Evolutionary conservation across 2,329 filamentous ascomycete genomes (phyloP).

Genomic region (Neophaeococcomyces mojaviensis): DNA sequence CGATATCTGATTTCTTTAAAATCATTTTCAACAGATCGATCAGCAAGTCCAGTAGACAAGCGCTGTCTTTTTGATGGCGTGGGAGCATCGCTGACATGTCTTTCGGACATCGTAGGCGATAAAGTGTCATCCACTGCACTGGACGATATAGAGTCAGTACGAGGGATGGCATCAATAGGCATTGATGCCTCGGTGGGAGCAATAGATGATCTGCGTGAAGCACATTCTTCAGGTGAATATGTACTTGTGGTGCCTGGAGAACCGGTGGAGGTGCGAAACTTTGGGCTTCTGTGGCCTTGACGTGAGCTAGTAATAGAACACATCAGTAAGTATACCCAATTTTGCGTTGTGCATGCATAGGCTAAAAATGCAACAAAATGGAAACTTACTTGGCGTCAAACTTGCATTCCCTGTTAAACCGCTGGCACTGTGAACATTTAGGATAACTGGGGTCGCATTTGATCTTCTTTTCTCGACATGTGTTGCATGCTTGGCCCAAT

Average conservation of each 20-base stretch:
- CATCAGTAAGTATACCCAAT: slow-evolving; percentile 2
- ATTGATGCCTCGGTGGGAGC: slow-evolving; percentile 7
- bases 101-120: slow-evolving; percentile 5
- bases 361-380: not conserved
- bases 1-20: not conserved
- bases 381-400: slow-evolving; percentile 66
- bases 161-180: slow-evolving; percentile 4
- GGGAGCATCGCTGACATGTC: not conserved
- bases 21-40: not conserved
- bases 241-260: slow-evolving; percentile 4
- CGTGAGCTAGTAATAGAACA: slow-evolving; percentile 1
- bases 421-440: slow-evolving; percentile 85
- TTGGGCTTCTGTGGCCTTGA: slow-evolving; percentile 6
- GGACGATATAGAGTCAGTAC: slow-evolving; percentile 1
- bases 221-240: slow-evolving; percentile 4
- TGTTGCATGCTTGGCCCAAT: slow-evolving; percentile 84
- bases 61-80: slow-evolving; percentile 8
- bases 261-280: not conserved
- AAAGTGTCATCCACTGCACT: not conserved
- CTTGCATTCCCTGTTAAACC: slow-evolving; percentile 77
- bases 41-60: not conserved
- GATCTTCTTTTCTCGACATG: slow-evolving; percentile 94
- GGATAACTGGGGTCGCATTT: slow-evolving; percentile 86
- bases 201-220: slow-evolving; percentile 5
- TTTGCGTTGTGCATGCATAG: not conserved